Evolutionary conservation across 352 stramenopile genomes (phyloP), one percentile per base, ranked within the genome.

Genomic region (Phytopythium cucurbitacearum): DNA sequence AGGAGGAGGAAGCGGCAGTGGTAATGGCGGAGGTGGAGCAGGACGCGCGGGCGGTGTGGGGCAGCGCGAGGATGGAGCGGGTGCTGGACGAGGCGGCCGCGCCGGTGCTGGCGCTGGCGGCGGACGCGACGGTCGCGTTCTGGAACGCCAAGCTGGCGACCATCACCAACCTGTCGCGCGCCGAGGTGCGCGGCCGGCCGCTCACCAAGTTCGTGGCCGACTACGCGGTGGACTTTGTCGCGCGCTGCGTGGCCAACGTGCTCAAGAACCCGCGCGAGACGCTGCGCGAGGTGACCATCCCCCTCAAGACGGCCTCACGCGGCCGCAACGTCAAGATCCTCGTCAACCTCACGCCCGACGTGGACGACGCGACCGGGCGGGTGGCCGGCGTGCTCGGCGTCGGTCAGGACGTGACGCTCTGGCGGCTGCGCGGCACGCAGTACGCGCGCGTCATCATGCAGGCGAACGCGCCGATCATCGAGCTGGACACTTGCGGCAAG

Each of bases 381-480:
- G 57, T 83, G 37, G 51, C 65, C 7, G 54, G 62, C 2, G 7
- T 71, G 6, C 39, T 71, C 34, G 62, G 58, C 16, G 73, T 87
- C 39, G 76, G 74, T 32, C 69, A 87, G 54, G 72, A 85, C 48
- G 67, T 85, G 16, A 85, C 76, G 10, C 46, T 71, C 33, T 76
- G 63, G 60, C 57, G 65, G 8, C 35, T 77, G 21, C 65, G 68
- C 35, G 74, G 71, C 15, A 71, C 64, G 9, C 67, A 89, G 56
- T 85, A 87, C 63, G 66, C 68, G 43, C 55, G 64, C 34, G 72
- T 91, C 8, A 73, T 87, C 51, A 81, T 88, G 59, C 82, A 85
- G 40, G 80, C 80, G 2, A 92, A 89, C 54, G 73, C 76, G 15
- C 79, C 81, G 1, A 91, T 93, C 35, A 76, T 95, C 42, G 82